Conservation (phyloP, 2,329 filamentous ascomycete species). For the Albifimbria verrucaria region DNA sequence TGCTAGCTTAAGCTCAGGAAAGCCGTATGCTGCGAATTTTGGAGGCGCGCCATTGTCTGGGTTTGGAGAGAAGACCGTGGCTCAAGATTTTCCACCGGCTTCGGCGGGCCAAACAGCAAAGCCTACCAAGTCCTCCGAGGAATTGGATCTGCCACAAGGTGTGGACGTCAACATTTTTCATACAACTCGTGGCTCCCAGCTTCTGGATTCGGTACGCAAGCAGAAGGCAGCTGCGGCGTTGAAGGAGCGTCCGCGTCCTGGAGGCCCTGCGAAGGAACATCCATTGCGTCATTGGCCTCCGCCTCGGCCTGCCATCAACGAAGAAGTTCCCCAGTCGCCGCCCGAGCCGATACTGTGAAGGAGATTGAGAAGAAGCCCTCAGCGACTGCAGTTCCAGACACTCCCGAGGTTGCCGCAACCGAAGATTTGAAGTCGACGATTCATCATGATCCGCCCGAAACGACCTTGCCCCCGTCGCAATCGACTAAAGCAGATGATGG, state of each 20-base stretch:
- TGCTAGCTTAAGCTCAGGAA: too few relatives aligned
- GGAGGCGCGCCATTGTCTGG: neutral
- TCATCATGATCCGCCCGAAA: neutral
- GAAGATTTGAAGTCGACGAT: neutral
- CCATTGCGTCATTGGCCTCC: conserved; percentile 32
- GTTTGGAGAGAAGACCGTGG: neutral
- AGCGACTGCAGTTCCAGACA: neutral
- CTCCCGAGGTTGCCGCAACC: neutral
- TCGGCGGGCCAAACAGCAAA: conserved; percentile 6
- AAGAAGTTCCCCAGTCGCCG: too few relatives aligned
- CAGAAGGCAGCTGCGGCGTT: conserved; percentile 12
- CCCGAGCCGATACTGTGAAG: too few relatives aligned
- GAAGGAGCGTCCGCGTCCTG: conserved; percentile 7
- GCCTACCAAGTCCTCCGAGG: conserved; percentile 11
- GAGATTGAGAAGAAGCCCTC: conserved; percentile 1
- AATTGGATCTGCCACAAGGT: conserved; percentile 33
- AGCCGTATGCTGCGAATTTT: too few relatives aligned
- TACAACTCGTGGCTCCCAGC: conserved; percentile 40
- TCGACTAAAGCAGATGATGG: conserved; percentile 7
- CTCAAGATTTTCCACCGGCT: neutral
- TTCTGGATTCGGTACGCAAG: conserved; percentile 36
- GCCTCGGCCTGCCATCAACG: too few relatives aligned
- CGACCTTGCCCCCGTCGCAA: neutral
- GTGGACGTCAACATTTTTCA: conserved; percentile 48
- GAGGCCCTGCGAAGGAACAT: conserved; percentile 29